phyloP scores from a whole-genome alignment of 768 basidiomycete genomes.

The Panaeolus cyanescens region DNA sequence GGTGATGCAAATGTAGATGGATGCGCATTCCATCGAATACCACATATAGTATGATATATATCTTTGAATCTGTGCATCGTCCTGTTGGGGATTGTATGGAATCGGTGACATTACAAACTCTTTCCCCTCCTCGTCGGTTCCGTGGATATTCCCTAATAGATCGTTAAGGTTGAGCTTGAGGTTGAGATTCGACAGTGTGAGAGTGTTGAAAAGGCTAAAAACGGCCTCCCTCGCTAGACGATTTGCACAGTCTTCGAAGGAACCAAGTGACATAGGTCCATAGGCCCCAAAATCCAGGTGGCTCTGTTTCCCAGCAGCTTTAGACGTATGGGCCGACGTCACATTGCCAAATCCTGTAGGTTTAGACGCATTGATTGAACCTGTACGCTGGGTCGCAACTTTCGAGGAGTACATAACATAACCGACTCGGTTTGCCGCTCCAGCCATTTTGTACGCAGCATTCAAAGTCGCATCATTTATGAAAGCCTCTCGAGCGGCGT shows the following conservation, averaged over 20 bases:
- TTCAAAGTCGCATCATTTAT: neutral
- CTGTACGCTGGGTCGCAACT: neutral
- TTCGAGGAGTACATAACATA: neutral
- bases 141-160: neutral
- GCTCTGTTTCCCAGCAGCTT: neutral
- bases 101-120: too few relatives aligned
- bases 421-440: neutral
- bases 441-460: neutral
- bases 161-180: neutral
- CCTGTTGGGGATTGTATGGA: too few relatives aligned
- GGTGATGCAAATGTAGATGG: too few relatives aligned
- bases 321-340: neutral
- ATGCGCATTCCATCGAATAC: too few relatives aligned
- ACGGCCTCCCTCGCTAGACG: neutral
- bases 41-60: too few relatives aligned
- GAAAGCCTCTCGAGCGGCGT: neutral
- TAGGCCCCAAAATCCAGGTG: neutral
- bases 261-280: neutral
- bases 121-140: too few relatives aligned
- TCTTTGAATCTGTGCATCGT: too few relatives aligned
- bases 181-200: neutral
- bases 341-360: slow-evolving; percentile 2
- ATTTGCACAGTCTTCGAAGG: neutral
- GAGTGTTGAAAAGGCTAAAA: neutral
- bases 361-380: neutral